Evolutionary conservation across 23 red algal species (phyloP), one percentile per base, ranked within the genome.

Genomic region (Gracilaria gracilis): DNA sequence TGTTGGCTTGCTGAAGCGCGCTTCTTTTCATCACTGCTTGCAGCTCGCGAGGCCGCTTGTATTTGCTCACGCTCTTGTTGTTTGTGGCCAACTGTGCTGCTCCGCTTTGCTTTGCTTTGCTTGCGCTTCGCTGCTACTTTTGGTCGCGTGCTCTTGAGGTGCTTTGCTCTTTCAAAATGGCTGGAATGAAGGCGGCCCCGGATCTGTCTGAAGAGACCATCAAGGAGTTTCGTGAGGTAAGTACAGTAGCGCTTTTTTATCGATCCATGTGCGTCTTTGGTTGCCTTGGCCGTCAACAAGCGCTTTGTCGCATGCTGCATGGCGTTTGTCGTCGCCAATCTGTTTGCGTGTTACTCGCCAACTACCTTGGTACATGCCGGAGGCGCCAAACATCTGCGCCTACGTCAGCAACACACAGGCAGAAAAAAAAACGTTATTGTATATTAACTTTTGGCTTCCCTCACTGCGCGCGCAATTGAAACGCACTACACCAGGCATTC

Each of bases 221-320:
- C 81, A 93, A 93, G 55, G 90, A 93, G 64, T 93, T 93, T 84
- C 55, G 67, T 38, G 90, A 93, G 67, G 90, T 87, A 87, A 70
- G 83, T 74, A 6, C 42, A 28, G n/a, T 24, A 1, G 34, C 57
- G 42, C 27, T 62, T n/a, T n/a, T n/a, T n/a, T n/a, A n/a, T n/a
- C n/a, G n/a, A n/a, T n/a, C n/a, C n/a, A n/a, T n/a, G 21, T 19
- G 24, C 19, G 9, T 62, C 23, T 28, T n/a, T n/a, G n/a, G n/a
- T n/a, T n/a, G n/a, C n/a, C n/a, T n/a, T n/a, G n/a, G n/a, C n/a
- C n/a, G n/a, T n/a, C n/a, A n/a, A n/a, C n/a, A n/a, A n/a, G n/a
- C n/a, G 25, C 31, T 53, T 20, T 65, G 42, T 16, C 23, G 23
- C 11, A 46, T 55, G 46, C 23, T 32, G 23, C 12, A n/a, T n/a